Evolutionary conservation across 192 early-diverging fungal genomes (phyloP).

Genomic region (Backusella macrospora): DNA sequence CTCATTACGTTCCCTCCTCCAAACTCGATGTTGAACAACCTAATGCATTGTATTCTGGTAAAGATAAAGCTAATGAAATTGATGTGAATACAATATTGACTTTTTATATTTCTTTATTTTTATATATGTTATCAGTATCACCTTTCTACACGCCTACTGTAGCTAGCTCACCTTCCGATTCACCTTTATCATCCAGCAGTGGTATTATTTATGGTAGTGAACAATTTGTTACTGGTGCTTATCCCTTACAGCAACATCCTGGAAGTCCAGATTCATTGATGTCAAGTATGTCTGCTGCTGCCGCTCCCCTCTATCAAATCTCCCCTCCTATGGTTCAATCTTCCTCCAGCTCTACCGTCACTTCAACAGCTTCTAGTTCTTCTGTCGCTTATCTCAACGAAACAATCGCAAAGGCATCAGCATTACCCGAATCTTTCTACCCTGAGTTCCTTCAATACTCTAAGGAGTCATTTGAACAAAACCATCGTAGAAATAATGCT

Average conservation of each 20-base stretch:
- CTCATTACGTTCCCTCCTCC: constrained; percentile 10
- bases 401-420: constrained; percentile 43
- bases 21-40: constrained; percentile 11
- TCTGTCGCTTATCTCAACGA: constrained; percentile 36
- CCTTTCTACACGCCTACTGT: constrained; percentile 21
- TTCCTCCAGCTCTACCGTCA: constrained; percentile 21
- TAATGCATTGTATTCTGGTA: constrained; percentile 33
- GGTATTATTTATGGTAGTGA: constrained; percentile 9
- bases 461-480: constrained; percentile 43
- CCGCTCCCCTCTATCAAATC: constrained; percentile 22
- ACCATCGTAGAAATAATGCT: constrained; percentile 24
- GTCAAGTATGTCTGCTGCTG: constrained; percentile 22
- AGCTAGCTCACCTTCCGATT: background rate
- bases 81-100: background rate
- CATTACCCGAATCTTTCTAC: constrained; percentile 42
- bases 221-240: background rate
- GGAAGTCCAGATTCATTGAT: constrained; percentile 32
- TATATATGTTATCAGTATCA: background rate
- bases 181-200: background rate
- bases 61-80: background rate
- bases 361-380: constrained; percentile 28
- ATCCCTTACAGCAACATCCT: constrained; percentile 17
- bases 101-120: background rate
- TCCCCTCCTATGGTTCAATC: constrained; percentile 28
- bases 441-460: constrained; percentile 44